A percentile compares a stretch with the other conserved stretches of the same genome.
Conservation (phyloP, 176 grass and related monocot genomes). For the Carex myosuroides region DNA sequence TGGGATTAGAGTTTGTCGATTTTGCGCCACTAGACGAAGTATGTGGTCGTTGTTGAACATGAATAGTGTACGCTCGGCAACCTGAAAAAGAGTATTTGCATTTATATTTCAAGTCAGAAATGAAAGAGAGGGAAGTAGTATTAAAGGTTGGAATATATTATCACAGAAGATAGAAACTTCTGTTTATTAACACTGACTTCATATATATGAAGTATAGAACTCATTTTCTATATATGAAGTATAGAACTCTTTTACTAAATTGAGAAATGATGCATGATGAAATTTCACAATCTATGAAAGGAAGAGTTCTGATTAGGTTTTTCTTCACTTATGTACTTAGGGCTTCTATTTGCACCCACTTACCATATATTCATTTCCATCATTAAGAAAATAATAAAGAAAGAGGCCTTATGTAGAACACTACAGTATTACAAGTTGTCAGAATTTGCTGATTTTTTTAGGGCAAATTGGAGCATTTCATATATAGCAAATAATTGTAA, state of each 20-base stretch:
- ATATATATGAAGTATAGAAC: neutral
- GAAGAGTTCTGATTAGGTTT: neutral
- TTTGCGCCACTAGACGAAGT: conserved; percentile 64
- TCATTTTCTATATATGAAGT: neutral
- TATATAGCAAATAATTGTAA: neutral
- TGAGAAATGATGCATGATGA: neutral
- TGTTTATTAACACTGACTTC: neutral
- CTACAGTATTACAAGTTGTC: neutral
- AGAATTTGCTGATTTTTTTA: neutral
- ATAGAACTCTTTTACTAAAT: neutral
- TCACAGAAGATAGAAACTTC: neutral
- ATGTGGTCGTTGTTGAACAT: conserved; percentile 89
- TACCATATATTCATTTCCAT: neutral
- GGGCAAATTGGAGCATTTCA: neutral
- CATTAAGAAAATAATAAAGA: neutral
- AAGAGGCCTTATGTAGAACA: neutral
- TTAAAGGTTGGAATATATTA: neutral
- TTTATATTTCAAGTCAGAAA: neutral
- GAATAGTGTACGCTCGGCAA: conserved; percentile 88
- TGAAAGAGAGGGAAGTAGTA: neutral
- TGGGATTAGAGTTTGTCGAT: conserved; percentile 73
- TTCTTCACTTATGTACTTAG: neutral
- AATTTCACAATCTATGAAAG: neutral
- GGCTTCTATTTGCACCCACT: neutral
- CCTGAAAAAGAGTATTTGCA: conserved; percentile 36